A percentile compares a stretch with the other conserved stretches of the same genome.
Conservation (phyloP, 306 rosid species). For the Cucurbita argyrosperma region DNA sequence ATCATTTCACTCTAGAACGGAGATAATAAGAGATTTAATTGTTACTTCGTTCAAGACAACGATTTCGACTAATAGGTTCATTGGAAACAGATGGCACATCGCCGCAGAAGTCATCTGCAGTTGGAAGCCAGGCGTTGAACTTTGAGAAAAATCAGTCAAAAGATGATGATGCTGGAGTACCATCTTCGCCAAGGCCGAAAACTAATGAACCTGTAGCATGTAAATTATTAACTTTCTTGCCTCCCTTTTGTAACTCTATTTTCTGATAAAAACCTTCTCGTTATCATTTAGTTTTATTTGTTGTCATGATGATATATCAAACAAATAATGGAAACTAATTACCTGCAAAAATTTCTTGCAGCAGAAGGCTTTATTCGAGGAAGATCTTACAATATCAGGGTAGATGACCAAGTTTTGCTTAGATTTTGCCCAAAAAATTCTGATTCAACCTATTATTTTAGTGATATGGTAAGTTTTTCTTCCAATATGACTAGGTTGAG, state of each 20-base stretch:
- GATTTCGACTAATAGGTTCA: slow-evolving; percentile 11
- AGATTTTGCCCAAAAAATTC: slow-evolving; percentile 90
- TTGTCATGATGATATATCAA: background rate
- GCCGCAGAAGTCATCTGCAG: slow-evolving; percentile 31
- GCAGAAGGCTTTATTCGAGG: slow-evolving; percentile 98
- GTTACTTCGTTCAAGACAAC: background rate
- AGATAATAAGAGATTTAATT: background rate
- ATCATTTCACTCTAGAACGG: background rate
- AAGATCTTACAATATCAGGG: slow-evolving; percentile 89
- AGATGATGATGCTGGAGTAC: slow-evolving; percentile 49
- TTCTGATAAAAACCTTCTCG: background rate
- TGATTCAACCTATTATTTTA: slow-evolving; percentile 76
- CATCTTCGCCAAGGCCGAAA: slow-evolving; percentile 46
- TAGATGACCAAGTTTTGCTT: slow-evolving; percentile 82
- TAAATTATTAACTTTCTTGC: slow-evolving; percentile 29
- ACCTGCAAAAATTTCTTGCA: slow-evolving; percentile 50
- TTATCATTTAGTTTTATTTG: background rate
- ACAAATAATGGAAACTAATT: slow-evolving; percentile 30
- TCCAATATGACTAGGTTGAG: background rate
- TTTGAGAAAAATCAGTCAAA: slow-evolving; percentile 31
- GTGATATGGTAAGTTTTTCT: slow-evolving; percentile 63
- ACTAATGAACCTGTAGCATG: slow-evolving; percentile 56
- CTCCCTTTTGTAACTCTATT: background rate
- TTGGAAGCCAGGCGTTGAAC: slow-evolving; percentile 37
- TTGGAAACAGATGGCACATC: slow-evolving; percentile 45